phyloP scores from a whole-genome alignment of 495 filamentous ascomycete species.

The Cryomyces minteri region DNA sequence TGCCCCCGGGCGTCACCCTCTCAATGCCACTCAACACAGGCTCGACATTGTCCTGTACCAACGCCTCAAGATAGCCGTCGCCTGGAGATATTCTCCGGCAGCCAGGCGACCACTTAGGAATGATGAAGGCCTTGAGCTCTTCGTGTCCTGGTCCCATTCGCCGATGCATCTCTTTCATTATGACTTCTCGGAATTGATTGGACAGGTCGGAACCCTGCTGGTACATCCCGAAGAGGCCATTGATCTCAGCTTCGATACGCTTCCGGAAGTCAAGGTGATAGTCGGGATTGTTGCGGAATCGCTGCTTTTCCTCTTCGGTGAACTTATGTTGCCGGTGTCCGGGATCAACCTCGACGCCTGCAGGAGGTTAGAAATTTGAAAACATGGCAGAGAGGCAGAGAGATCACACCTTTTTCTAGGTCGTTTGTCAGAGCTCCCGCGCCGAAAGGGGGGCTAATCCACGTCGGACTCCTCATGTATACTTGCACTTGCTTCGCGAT shows the following conservation, averaged over 20 bases:
- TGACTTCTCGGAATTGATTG: constrained; percentile 10
- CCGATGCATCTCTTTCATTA: constrained; percentile 13
- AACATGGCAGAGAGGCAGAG: background rate
- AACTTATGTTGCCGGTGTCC: constrained; percentile 15
- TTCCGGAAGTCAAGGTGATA: constrained; percentile 17
- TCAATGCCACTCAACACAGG: constrained; percentile 9
- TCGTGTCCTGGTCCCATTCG: constrained; percentile 16
- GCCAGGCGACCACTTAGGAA: constrained; percentile 17
- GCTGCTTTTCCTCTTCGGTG: constrained; percentile 17
- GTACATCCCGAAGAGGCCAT: constrained; percentile 19
- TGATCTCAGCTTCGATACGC: constrained; percentile 15
- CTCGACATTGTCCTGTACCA: constrained; percentile 10
- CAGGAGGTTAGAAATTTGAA: background rate
- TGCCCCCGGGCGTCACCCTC: constrained; percentile 8
- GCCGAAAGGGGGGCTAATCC: constrained; percentile 14
- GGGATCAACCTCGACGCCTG: constrained; percentile 8
- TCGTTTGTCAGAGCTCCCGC: constrained; percentile 5
- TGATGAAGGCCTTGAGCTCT: constrained; percentile 18
- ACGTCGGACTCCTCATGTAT: constrained; percentile 12
- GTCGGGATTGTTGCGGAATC: constrained; percentile 16
- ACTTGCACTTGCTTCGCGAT: constrained; percentile 10
- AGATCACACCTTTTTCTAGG: constrained; percentile 1
- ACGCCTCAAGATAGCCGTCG: constrained; percentile 15
- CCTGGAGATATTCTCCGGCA: constrained; percentile 16
- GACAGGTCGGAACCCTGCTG: constrained; percentile 11